These are phyloP conservation scores for Cutaneotrichosporon cavernicola DNA, from an alignment of 1,284 basidiomycete species.

Conservation along the genomic window DNA sequence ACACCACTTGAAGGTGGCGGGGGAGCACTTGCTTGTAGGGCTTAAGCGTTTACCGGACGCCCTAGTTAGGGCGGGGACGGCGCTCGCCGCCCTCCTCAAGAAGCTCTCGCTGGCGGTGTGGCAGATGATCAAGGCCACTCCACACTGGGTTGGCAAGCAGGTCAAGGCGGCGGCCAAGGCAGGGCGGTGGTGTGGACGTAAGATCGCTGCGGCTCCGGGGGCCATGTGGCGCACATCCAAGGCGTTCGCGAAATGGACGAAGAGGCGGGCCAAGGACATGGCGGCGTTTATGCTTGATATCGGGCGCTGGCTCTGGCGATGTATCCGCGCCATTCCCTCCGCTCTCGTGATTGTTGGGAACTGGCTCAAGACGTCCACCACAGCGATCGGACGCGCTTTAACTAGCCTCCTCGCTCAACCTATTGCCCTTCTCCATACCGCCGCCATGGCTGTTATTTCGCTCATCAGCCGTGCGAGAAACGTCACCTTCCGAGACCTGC, in stretches of 20 bases:
- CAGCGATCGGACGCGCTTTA: background rate
- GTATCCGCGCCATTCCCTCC: background rate
- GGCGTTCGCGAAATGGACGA: background rate
- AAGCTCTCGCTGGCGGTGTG: background rate
- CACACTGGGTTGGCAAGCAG: background rate
- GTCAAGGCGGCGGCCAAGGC: background rate
- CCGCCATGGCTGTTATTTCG: background rate
- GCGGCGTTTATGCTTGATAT: too few species aligned
- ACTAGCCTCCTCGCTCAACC: background rate
- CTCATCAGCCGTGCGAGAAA: background rate
- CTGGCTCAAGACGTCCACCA: background rate
- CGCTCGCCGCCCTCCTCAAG: too few species aligned
- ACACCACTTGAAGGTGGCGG: too few species aligned
- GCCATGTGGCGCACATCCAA: background rate
- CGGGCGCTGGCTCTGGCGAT: background rate
- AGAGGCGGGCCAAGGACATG: too few species aligned
- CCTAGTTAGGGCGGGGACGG: too few species aligned
- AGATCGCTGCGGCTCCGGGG: background rate
- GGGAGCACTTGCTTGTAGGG: too few species aligned
- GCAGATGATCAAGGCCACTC: background rate
- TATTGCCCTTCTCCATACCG: slow-evolving; percentile 3
- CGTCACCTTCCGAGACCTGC: slow-evolving; percentile 7
- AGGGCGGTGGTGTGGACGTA: background rate
- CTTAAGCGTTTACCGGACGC: too few species aligned
- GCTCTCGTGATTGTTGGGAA: background rate